phyloP scores from a whole-genome alignment of 805 yeast genomes.

The Wickerhamomyces bovis region DNA sequence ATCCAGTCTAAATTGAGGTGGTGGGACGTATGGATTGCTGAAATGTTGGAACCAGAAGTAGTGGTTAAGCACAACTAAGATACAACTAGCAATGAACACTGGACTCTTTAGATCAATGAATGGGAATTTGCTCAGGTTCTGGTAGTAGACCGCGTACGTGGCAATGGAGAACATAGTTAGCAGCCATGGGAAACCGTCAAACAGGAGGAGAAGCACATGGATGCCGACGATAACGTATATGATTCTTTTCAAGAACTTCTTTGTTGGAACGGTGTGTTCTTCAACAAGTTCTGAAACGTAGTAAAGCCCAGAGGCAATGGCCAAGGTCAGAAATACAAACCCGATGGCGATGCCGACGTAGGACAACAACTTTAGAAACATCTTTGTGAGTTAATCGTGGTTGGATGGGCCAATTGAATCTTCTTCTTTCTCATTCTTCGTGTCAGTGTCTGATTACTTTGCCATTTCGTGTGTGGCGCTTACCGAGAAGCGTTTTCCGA shows the following conservation, averaged over 20 bases:
- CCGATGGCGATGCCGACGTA: conserved; percentile 57
- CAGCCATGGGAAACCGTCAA: conserved; percentile 77
- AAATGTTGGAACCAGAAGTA: conserved; percentile 87
- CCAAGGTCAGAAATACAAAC: conserved; percentile 52
- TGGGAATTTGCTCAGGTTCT: conserved; percentile 79
- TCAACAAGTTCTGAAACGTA: conserved; percentile 90
- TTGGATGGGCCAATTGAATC: not conserved
- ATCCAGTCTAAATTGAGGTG: conserved; percentile 57
- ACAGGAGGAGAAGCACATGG: conserved; percentile 51
- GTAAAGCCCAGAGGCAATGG: conserved; percentile 87
- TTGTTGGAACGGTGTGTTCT: conserved; percentile 85
- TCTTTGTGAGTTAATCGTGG: conserved; percentile 17
- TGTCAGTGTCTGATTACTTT: not conserved
- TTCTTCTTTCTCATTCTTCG: not conserved
- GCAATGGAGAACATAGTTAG: conserved; percentile 60
- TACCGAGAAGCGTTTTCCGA: not conserved
- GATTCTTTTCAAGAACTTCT: conserved; percentile 53
- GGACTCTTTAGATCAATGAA: conserved; percentile 71
- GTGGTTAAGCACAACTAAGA: conserved; percentile 73
- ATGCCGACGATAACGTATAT: conserved; percentile 56
- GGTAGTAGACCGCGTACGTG: conserved; percentile 68
- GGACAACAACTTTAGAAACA: conserved; percentile 57
- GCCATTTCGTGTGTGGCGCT: not conserved
- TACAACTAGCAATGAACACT: conserved; percentile 62
- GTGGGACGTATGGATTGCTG: conserved; percentile 56